Base-by-base conservation (phyloP, 2,329 filamentous ascomycete species). In the Pseudopyricularia javanii region DNA sequence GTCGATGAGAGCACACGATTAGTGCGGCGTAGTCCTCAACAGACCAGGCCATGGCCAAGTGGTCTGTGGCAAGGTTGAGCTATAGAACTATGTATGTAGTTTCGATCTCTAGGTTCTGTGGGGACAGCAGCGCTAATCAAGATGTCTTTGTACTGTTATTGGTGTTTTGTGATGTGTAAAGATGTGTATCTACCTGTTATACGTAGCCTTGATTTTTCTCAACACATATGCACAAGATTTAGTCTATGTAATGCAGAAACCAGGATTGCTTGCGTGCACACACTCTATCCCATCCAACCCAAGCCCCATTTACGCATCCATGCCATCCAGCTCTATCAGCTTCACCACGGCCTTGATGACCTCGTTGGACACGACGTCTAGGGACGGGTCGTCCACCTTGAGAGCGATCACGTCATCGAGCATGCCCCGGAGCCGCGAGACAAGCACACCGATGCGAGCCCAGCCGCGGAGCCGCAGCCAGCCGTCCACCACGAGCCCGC, bases 401-500 rank as follows among this genome's bases (percentile, higher is more conserved):
- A 78, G 75, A 54, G 86, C 86, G 61, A 98, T 79, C 56, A 94
- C 75, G 58, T 85, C 81, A 70, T 98, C 93, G 52, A 98, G 75
- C 83, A 97, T 87, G 54, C 83, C 82, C 57, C 93, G 78, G 59
- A 98, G 68, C 56, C 91, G 76, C 47, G 85, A 87, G 3, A 95
- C 85, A 59, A 98, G 68, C 12, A 97, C 91, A 30, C 91, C 93
- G 57, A 98, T 93, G 48, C 93, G 80, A 1, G 93, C 91, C 93
- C 93, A 98, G 1, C 93, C 93, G 24, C 89, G 78, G 32, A 98
- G 71, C 34, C 75, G 68, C 52, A 97, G 73, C 93, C 91, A 97
- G 51, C 88, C 90, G 68, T 97, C 93, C 3, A 98, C 88, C 3
- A 96, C 73, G 17, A 98, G 71, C 0, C 93, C 93, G 22, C 91